A percentile compares a stretch with the other conserved stretches of the same genome.
Conservation (phyloP, 129 eudicot species). For the Heracleum sosnowskyi region DNA sequence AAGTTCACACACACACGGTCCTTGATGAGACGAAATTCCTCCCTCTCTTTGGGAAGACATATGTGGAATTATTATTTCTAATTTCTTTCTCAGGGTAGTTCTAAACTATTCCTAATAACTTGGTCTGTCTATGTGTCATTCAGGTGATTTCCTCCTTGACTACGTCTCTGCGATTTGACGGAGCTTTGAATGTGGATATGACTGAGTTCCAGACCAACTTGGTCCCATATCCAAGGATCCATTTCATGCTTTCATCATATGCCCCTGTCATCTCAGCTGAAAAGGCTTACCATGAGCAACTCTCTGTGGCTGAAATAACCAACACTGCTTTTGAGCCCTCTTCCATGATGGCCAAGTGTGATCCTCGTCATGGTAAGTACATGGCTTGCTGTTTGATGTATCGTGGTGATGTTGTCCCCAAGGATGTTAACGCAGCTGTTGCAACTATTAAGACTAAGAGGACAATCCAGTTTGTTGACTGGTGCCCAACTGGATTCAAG, state of each 20-base stretch:
- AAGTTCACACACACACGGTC: too few relatives aligned
- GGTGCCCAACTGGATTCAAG: slow-evolving; percentile 47
- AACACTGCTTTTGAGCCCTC: slow-evolving; percentile 47
- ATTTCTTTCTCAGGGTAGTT: neutral
- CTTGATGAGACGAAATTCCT: neutral
- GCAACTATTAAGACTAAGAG: slow-evolving; percentile 45
- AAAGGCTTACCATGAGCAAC: slow-evolving; percentile 42
- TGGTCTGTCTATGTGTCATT: neutral
- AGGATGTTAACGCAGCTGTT: slow-evolving; percentile 49
- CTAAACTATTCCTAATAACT: neutral
- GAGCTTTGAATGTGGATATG: slow-evolving; percentile 42
- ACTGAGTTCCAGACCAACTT: slow-evolving; percentile 45
- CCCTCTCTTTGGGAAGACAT: neutral
- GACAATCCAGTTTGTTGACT: slow-evolving; percentile 40
- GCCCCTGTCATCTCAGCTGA: slow-evolving; percentile 42
- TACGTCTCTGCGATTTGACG: slow-evolving; percentile 40
- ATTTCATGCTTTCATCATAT: slow-evolving; percentile 46
- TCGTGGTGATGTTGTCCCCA: slow-evolving; percentile 45
- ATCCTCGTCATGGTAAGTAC: slow-evolving; percentile 39
- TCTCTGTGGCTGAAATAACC: slow-evolving; percentile 49
- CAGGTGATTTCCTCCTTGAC: slow-evolving; percentile 51
- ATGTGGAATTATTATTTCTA: neutral
- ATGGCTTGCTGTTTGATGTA: slow-evolving; percentile 42
- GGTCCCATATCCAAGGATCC: slow-evolving; percentile 45
- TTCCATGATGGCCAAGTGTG: slow-evolving; percentile 50